Evolutionary conservation across 345 rosid species (phyloP).

Genomic region (Capsella bursapastoris): DNA sequence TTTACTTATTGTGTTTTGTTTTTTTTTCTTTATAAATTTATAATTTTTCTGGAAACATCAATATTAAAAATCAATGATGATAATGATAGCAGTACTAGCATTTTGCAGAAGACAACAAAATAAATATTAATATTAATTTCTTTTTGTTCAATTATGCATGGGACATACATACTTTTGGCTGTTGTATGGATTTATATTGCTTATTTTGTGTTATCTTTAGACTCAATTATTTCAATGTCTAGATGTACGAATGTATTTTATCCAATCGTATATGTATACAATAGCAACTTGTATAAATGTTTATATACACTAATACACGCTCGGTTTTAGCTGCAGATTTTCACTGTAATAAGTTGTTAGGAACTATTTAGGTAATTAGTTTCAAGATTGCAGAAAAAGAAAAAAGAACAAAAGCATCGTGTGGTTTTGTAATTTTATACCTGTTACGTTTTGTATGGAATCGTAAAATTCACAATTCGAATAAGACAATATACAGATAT

Average conservation of each 20-base stretch:
- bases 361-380: neutral
- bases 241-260: neutral
- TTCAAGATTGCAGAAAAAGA: neutral
- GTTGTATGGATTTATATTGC: constrained; percentile 28
- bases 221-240: constrained; percentile 15
- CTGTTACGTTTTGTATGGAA: neutral
- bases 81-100: constrained; percentile 39
- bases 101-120: constrained; percentile 37
- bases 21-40: constrained; percentile 22
- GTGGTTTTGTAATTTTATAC: neutral
- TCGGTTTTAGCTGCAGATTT: neutral
- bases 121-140: constrained; percentile 29
- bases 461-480: neutral
- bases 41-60: constrained; percentile 22
- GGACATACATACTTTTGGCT: constrained; percentile 43
- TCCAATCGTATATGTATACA: neutral
- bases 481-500: neutral
- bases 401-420: neutral
- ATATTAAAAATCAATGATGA: constrained; percentile 40
- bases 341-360: neutral
- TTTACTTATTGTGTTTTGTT: constrained; percentile 41
- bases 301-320: neutral
- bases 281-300: constrained; percentile 5
- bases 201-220: constrained; percentile 19
- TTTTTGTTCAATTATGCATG: constrained; percentile 47